phyloP scores from a whole-genome alignment of 805 yeast genomes.

The Metschnikowia sp. region DNA sequence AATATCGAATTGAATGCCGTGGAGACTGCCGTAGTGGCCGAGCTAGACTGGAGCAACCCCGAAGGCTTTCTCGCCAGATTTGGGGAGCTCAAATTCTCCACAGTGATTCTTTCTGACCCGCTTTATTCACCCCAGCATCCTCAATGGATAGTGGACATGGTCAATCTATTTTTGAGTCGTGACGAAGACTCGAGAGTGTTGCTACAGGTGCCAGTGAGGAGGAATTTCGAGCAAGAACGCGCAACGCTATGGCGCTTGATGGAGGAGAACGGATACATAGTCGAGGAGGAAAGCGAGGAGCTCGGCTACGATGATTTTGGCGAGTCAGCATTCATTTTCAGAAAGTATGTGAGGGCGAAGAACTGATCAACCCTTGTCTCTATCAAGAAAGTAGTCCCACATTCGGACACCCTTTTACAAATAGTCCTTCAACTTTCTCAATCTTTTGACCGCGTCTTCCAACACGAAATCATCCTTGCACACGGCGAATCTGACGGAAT shows the following conservation, averaged over 20 bases:
- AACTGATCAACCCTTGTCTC: too few relatives aligned
- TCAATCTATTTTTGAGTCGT: conserved; percentile 43
- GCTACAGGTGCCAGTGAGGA: conserved; percentile 74
- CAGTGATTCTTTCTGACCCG: conserved; percentile 81
- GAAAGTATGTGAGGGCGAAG: conserved; percentile 18
- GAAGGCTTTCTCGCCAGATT: conserved; percentile 24
- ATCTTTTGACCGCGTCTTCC: conserved; percentile 75
- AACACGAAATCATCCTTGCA: conserved; percentile 86
- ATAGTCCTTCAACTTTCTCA: conserved; percentile 66
- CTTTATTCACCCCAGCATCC: conserved; percentile 86
- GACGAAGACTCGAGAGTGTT: conserved; percentile 44
- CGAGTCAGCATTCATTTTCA: conserved; percentile 54
- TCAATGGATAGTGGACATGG: conserved; percentile 59
- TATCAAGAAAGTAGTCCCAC: too few relatives aligned
- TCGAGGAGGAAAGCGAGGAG: conserved; percentile 42
- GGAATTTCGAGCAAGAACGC: conserved; percentile 63
- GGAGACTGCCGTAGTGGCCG: conserved; percentile 36
- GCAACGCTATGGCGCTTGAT: conserved; percentile 56
- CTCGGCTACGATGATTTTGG: conserved; percentile 88
- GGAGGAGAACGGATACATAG: conserved; percentile 30
- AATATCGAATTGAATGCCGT: conserved; percentile 56
- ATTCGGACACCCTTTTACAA: conserved; percentile 15
- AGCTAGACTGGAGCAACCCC: conserved; percentile 79
- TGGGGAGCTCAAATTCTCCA: conserved; percentile 42
- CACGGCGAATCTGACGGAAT: conserved; percentile 88